Conservation (phyloP, 768 basidiomycete genomes). For the Tylopilus plumbeoviolaceoides region DNA sequence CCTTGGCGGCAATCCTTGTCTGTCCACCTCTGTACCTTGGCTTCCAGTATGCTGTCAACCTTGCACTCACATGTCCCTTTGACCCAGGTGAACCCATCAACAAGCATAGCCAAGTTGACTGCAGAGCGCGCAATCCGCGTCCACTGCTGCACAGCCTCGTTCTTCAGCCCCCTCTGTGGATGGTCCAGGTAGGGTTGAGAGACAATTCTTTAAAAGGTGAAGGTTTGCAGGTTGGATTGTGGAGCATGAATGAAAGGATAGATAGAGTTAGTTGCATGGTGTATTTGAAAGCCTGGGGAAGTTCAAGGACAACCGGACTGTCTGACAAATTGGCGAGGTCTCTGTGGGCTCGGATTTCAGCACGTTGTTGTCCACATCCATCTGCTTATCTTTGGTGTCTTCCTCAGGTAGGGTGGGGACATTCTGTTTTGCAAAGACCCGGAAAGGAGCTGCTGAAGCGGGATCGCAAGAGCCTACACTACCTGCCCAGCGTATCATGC, state of each 20-base stretch:
- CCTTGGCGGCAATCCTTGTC: slow-evolving; percentile 64
- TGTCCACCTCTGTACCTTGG: slow-evolving; percentile 67
- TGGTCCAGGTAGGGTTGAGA: slow-evolving; percentile 86
- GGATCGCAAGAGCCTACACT: slow-evolving; percentile 40
- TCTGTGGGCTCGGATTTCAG: slow-evolving; percentile 16
- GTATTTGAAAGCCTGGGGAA: slow-evolving; percentile 63
- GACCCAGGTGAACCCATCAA: slow-evolving; percentile 73
- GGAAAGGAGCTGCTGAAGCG: slow-evolving; percentile 35
- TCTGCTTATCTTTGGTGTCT: slow-evolving; percentile 47
- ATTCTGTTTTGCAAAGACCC: slow-evolving; percentile 49
- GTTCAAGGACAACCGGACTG: slow-evolving; percentile 38
- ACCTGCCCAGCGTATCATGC: slow-evolving; percentile 63
- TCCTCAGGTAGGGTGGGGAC: slow-evolving; percentile 27
- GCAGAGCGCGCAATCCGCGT: slow-evolving; percentile 68
- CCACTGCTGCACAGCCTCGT: slow-evolving; percentile 60
- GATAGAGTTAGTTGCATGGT: slow-evolving; percentile 77
- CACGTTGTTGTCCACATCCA: slow-evolving; percentile 61
- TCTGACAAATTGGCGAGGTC: slow-evolving; percentile 30
- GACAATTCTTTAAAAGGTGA: slow-evolving; percentile 51
- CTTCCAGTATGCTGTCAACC: slow-evolving; percentile 61
- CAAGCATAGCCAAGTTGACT: slow-evolving; percentile 59
- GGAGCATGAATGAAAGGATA: slow-evolving; percentile 70
- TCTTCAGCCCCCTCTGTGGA: slow-evolving; percentile 40
- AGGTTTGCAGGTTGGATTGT: slow-evolving; percentile 54
- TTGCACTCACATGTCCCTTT: slow-evolving; percentile 58